A percentile compares a stretch with the other conserved stretches of the same genome.
Conservation (phyloP, 2,329 filamentous ascomycete species). For the Triangularia setosa region DNA sequence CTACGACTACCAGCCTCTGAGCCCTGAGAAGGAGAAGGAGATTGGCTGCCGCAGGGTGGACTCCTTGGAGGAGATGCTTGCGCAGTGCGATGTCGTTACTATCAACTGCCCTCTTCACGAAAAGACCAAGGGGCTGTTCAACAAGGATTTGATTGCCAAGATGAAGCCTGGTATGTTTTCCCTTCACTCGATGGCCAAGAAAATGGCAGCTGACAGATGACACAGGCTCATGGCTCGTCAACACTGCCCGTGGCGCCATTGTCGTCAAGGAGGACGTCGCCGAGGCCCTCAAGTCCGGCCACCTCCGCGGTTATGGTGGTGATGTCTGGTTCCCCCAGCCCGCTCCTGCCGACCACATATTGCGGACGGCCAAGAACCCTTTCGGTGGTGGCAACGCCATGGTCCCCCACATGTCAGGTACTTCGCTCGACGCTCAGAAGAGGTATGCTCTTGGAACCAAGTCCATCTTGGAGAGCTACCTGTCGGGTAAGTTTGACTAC, state of each 20-base stretch:
- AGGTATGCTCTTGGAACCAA: slow-evolving; percentile 86
- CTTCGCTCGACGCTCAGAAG: slow-evolving; percentile 95
- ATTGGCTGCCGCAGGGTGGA: slow-evolving; percentile 92
- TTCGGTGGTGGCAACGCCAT: slow-evolving; percentile 98
- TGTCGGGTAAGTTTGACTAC: slow-evolving; percentile 84
- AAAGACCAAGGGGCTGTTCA: slow-evolving; percentile 94
- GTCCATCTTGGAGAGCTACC: slow-evolving; percentile 87
- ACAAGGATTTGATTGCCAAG: slow-evolving; percentile 97
- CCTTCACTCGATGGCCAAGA: background rate
- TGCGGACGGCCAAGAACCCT: slow-evolving; percentile 89
- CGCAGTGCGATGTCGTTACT: slow-evolving; percentile 93
- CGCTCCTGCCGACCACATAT: slow-evolving; percentile 85
- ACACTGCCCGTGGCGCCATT: slow-evolving; percentile 97
- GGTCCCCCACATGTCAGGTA: slow-evolving; percentile 98
- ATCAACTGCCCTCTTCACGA: slow-evolving; percentile 99
- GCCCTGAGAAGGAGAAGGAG: slow-evolving; percentile 82
- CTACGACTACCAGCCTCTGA: slow-evolving; percentile 97
- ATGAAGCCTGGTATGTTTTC: slow-evolving; percentile 81
- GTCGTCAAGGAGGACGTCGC: slow-evolving; percentile 99
- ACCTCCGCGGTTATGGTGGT: slow-evolving; percentile 84
- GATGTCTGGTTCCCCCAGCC: slow-evolving; percentile 98
- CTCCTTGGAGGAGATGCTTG: slow-evolving; percentile 85
- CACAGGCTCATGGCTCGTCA: slow-evolving; percentile 89
- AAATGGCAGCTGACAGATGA: background rate
- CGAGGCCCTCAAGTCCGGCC: slow-evolving; percentile 83